Evolutionary conservation across 2,329 filamentous ascomycete species (phyloP).

Genomic region (Delphinella strobiligena): DNA sequence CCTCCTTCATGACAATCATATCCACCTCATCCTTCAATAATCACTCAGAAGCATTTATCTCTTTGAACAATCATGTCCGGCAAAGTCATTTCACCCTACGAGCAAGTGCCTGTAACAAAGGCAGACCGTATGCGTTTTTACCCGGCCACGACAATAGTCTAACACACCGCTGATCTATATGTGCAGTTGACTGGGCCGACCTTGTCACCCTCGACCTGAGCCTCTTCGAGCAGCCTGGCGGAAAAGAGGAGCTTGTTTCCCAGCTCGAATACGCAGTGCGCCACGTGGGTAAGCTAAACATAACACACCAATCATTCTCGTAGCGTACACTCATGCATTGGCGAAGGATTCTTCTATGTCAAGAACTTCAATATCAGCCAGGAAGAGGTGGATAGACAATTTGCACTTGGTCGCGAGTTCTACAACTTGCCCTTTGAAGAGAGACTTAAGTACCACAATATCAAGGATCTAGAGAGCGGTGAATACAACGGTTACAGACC

Average conservation of each 20-base stretch:
- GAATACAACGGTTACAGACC: constrained; percentile 19
- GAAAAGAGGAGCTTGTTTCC: constrained; percentile 41
- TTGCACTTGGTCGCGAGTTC: constrained; percentile 47
- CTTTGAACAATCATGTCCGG: constrained; percentile 9
- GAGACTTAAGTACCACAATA: constrained; percentile 42
- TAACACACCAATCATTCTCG: neutral
- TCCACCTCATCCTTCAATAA: too few species aligned
- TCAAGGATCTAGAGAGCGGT: constrained; percentile 16
- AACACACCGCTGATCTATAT: neutral
- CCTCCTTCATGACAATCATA: neutral
- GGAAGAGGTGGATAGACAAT: constrained; percentile 48
- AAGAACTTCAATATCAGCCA: constrained; percentile 50
- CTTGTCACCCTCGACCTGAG: constrained; percentile 46
- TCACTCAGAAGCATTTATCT: too few species aligned
- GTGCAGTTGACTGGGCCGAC: constrained; percentile 35
- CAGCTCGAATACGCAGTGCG: constrained; percentile 43
- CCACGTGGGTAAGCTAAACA: constrained; percentile 4
- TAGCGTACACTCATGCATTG: neutral
- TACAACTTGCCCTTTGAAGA: constrained; percentile 46
- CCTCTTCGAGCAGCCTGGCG: constrained; percentile 41
- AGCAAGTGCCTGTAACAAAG: constrained; percentile 22
- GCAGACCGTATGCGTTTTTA: constrained; percentile 13
- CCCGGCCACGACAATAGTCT: constrained; percentile 14
- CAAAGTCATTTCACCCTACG: constrained; percentile 14
- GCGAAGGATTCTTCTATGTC: constrained; percentile 48